Percentiles rank a stretch among this genome's conserved stretches.
phyloP scores from a whole-genome alignment of 768 basidiomycete genomes.

The Coprinellus micaceus region DNA sequence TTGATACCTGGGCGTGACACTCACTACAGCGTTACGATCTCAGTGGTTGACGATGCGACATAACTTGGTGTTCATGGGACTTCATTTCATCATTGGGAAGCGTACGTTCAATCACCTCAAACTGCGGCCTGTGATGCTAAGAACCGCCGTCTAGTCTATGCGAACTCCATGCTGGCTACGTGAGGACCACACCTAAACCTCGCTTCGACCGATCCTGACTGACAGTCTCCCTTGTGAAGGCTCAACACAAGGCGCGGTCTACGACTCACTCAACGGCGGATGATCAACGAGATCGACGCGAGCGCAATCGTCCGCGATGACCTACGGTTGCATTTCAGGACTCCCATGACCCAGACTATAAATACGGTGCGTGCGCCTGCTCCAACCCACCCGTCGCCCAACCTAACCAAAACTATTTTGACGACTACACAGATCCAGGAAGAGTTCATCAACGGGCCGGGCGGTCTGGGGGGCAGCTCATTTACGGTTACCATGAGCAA shows the following conservation, averaged over 20 bases:
- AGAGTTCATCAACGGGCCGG: background rate
- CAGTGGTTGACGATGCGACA: conserved; percentile 45
- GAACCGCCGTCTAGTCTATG: conserved; percentile 35
- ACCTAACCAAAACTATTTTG: background rate
- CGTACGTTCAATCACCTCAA: conserved; percentile 22
- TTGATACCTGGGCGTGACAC: background rate
- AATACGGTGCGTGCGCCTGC: conserved; percentile 1
- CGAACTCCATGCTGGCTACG: conserved; percentile 44
- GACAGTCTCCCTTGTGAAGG: background rate
- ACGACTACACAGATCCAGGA: background rate
- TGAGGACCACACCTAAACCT: background rate
- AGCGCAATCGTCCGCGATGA: conserved; percentile 11
- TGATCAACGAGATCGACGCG: conserved; percentile 9
- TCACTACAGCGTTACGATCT: background rate
- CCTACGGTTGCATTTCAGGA: conserved; percentile 7
- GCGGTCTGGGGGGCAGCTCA: background rate
- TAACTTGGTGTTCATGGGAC: conserved; percentile 45
- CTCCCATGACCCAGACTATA: conserved; percentile 4
- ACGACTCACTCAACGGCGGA: conserved; percentile 5
- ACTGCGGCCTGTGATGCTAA: too few relatives aligned
- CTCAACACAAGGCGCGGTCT: conserved; percentile 6
- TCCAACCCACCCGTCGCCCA: background rate
- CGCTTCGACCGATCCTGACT: too few relatives aligned
- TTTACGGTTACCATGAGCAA: background rate
- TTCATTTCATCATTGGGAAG: conserved; percentile 48